Evolutionary conservation across 495 filamentous ascomycete species (phyloP).

Genomic region (Pyronema domesticum): DNA sequence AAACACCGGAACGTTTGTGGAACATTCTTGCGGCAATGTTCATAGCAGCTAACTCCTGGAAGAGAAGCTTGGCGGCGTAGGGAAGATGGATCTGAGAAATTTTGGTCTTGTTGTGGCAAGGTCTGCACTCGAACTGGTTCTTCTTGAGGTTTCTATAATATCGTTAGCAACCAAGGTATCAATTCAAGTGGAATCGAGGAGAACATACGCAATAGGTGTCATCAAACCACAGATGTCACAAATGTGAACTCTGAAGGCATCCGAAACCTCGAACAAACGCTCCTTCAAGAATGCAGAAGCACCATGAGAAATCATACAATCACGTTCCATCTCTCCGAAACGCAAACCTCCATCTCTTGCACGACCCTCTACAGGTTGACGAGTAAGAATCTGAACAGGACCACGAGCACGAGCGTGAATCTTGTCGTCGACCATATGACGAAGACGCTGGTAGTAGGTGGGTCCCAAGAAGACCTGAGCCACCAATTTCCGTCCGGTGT

Average conservation of each 20-base stretch:
- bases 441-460: constrained; percentile 95
- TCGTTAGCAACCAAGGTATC: constrained; percentile 15
- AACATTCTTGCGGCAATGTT: constrained; percentile 97
- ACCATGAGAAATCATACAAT: constrained; percentile 99
- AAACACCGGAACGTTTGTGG: constrained; percentile 60
- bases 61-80: constrained; percentile 93
- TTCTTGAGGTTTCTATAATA: constrained; percentile 70
- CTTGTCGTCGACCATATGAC: constrained; percentile 99
- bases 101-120: constrained; percentile 95
- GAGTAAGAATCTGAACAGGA: constrained; percentile 88
- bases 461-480: constrained; percentile 94
- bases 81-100: constrained; percentile 96
- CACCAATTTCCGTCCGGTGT: constrained; percentile 80
- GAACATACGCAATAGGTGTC: constrained; percentile 93
- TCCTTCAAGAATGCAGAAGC: constrained; percentile 94
- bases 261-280: constrained; percentile 86
- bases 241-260: constrained; percentile 96
- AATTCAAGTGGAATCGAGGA: neutral
- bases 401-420: constrained; percentile 93
- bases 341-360: constrained; percentile 93
- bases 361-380: constrained; percentile 96
- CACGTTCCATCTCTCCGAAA: constrained; percentile 99
- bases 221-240: constrained; percentile 98
- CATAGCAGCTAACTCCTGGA: constrained; percentile 96
- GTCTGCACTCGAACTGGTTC: constrained; percentile 84